Percentiles rank a stretch among this genome's conserved stretches.
These are phyloP conservation scores for Neurospora sp. DNA, from an alignment of 495 filamentous ascomycete genomes.

Conservation along the genomic window DNA sequence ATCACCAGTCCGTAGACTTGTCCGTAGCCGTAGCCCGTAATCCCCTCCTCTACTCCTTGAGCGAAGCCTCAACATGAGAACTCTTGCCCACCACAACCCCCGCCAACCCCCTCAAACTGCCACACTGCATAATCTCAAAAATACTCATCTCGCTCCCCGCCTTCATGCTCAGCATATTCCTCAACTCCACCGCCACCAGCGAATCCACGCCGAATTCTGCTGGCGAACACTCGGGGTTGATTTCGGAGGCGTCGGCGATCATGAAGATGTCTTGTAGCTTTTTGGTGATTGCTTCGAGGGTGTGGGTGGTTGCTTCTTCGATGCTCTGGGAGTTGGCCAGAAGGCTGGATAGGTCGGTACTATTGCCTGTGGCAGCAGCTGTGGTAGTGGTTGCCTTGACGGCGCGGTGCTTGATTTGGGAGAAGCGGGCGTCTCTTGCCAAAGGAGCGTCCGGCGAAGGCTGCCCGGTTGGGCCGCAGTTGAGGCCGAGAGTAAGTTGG, in stretches of 20 bases:
- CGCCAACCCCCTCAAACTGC: slow-evolving; percentile 20
- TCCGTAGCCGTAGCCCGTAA: too few species aligned
- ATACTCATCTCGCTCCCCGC: slow-evolving; percentile 28
- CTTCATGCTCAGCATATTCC: slow-evolving; percentile 31
- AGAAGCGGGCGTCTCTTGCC: too few species aligned
- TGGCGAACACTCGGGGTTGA: slow-evolving; percentile 16
- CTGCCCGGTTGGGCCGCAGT: too few species aligned
- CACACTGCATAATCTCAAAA: slow-evolving; percentile 34
- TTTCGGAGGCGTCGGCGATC: slow-evolving; percentile 21
- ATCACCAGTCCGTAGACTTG: too few species aligned
- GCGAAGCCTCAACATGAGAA: too few species aligned
- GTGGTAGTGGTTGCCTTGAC: not conserved
- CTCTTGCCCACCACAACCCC: slow-evolving; percentile 14
- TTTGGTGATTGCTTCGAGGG: slow-evolving; percentile 10
- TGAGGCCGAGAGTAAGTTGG: slow-evolving; percentile 12
- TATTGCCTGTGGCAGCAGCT: not conserved
- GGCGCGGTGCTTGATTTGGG: slow-evolving; percentile 7
- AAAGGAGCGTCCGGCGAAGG: too few species aligned
- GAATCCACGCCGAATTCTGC: slow-evolving; percentile 35
- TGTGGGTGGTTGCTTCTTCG: slow-evolving; percentile 1
- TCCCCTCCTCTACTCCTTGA: too few species aligned
- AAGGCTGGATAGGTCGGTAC: slow-evolving; percentile 3
- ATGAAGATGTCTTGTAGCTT: slow-evolving; percentile 28
- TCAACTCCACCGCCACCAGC: slow-evolving; percentile 38
- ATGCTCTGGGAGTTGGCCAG: slow-evolving; percentile 5